Conservation (phyloP, 2,329 filamentous ascomycete species). For the Pseudocercospora macadamiae region DNA sequence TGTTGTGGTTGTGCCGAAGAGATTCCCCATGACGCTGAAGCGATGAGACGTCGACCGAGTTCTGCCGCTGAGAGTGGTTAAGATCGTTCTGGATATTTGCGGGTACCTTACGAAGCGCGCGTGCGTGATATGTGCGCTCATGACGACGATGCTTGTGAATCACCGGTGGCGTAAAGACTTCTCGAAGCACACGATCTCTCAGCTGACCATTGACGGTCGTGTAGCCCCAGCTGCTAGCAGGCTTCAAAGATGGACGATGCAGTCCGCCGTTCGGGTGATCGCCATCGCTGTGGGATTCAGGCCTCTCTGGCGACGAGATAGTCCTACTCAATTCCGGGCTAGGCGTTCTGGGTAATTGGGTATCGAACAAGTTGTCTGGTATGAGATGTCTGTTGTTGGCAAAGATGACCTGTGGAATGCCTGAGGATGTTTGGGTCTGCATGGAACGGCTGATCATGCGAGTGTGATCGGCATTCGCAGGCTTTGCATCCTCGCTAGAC, state of each 20-base stretch:
- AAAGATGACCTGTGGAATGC: slow-evolving; percentile 84
- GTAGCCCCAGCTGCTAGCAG: slow-evolving; percentile 74
- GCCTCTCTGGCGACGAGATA: slow-evolving; percentile 28
- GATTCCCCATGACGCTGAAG: slow-evolving; percentile 10
- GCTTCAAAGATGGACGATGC: slow-evolving; percentile 48
- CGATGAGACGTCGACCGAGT: slow-evolving; percentile 24
- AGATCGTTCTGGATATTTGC: slow-evolving; percentile 36
- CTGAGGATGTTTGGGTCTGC: slow-evolving; percentile 62
- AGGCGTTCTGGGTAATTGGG: slow-evolving; percentile 42
- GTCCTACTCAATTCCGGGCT: slow-evolving; percentile 36
- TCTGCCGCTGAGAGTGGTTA: slow-evolving; percentile 33
- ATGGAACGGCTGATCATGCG: slow-evolving; percentile 75
- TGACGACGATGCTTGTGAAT: slow-evolving; percentile 78
- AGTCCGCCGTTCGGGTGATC: slow-evolving; percentile 17
- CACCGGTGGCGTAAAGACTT: slow-evolving; percentile 73
- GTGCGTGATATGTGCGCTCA: slow-evolving; percentile 66
- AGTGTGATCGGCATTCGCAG: slow-evolving; percentile 24
- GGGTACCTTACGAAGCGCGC: slow-evolving; percentile 52
- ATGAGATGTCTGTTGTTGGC: slow-evolving; percentile 94
- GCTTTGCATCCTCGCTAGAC: slow-evolving; percentile 13
- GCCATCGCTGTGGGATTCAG: slow-evolving; percentile 24
- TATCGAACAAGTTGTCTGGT: slow-evolving; percentile 72
- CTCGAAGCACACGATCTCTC: slow-evolving; percentile 87
- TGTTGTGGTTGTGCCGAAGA: slow-evolving; percentile 8
- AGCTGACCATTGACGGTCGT: slow-evolving; percentile 87